These are phyloP conservation scores for Vanderwaltozyma tropicalis DNA, from an alignment of 805 yeast genomes.

Conservation along the genomic window DNA sequence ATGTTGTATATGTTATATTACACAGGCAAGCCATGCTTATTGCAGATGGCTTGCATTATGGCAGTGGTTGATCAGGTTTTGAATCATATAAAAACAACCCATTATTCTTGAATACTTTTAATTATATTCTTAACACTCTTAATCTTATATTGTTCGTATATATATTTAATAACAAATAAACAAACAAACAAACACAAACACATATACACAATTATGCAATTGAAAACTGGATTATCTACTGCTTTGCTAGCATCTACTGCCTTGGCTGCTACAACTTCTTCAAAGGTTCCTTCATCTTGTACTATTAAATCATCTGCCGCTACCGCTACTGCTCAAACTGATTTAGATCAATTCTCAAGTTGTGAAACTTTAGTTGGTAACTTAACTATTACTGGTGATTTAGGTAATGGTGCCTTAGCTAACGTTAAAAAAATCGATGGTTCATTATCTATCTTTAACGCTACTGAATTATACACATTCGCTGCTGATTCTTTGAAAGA, in stretches of 20 bases:
- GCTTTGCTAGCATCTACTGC: constrained; percentile 1
- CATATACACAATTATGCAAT: not conserved
- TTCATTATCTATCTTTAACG: constrained; percentile 55
- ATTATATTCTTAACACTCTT: not conserved
- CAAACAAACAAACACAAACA: not conserved
- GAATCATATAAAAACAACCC: no score
- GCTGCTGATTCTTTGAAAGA: constrained; percentile 70
- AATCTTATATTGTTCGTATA: no score
- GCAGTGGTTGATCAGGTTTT: no score
- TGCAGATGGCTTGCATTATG: no score
- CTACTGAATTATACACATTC: constrained; percentile 50
- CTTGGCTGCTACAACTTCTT: constrained; percentile 5
- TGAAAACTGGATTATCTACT: constrained; percentile 1
- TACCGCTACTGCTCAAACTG: constrained; percentile 73
- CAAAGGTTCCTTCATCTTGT: constrained; percentile 49
- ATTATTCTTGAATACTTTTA: not conserved
- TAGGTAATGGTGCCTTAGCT: constrained; percentile 56
- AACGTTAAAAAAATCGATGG: constrained; percentile 75
- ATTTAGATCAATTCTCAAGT: constrained; percentile 58
- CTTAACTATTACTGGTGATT: constrained; percentile 55
- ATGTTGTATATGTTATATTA: no score
- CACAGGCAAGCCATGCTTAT: no score
- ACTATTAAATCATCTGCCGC: constrained; percentile 41
- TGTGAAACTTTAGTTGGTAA: constrained; percentile 81
- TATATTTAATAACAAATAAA: not conserved